phyloP scores from a whole-genome alignment of 495 filamentous ascomycete genomes.

The Chaetomium cochliodes region DNA sequence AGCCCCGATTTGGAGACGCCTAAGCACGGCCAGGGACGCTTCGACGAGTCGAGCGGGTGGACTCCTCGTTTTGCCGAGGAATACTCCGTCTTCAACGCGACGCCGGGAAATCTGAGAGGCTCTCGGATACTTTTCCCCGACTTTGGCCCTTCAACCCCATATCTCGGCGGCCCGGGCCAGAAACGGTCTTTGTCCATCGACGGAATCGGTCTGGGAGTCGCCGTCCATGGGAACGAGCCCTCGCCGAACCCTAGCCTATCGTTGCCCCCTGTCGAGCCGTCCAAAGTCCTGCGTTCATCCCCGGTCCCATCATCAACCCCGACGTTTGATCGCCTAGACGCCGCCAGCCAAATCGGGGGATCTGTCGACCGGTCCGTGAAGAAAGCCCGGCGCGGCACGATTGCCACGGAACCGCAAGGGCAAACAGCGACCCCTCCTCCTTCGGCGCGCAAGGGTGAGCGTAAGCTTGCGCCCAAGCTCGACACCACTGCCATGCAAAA shows the following conservation, averaged over 20 bases:
- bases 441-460: slow-evolving; percentile 49
- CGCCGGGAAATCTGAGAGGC: slow-evolving; percentile 52
- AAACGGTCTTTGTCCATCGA: slow-evolving; percentile 45
- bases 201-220: slow-evolving; percentile 46
- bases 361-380: slow-evolving; percentile 37
- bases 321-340: slow-evolving; percentile 31
- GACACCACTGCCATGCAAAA: slow-evolving; percentile 53
- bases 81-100: slow-evolving; percentile 57
- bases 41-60: slow-evolving; percentile 52
- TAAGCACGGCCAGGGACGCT: slow-evolving; percentile 49
- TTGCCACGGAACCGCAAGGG: slow-evolving; percentile 35
- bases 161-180: slow-evolving; percentile 33
- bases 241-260: slow-evolving; percentile 53
- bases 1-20: slow-evolving; percentile 66
- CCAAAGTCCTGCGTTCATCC: slow-evolving; percentile 56
- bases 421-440: slow-evolving; percentile 56
- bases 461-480: slow-evolving; percentile 53
- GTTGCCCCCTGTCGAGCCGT: slow-evolving; percentile 58
- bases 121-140: slow-evolving; percentile 43
- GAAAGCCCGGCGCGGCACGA: slow-evolving; percentile 42
- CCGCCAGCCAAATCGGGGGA: slow-evolving; percentile 25
- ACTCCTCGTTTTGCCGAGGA: slow-evolving; percentile 58
- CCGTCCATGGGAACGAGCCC: slow-evolving; percentile 58
- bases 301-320: slow-evolving; percentile 47
- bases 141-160: slow-evolving; percentile 38